Percentiles rank a stretch among this genome's conserved stretches.
Evolutionary conservation across 1,284 basidiomycete genomes (phyloP).

Genomic region (Takashimella koratensis): DNA sequence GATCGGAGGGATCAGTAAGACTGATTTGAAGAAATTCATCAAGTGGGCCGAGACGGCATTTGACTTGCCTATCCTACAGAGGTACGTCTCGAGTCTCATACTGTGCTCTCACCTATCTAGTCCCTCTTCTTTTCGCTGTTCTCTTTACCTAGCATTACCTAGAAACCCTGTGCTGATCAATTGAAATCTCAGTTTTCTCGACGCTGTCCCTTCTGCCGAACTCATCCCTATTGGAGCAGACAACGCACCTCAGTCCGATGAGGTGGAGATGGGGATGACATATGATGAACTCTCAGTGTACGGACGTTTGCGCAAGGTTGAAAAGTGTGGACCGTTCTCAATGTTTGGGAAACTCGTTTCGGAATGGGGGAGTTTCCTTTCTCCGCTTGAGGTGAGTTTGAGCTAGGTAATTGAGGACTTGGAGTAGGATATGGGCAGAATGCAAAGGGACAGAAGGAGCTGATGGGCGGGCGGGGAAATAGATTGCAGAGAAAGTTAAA

Average conservation of each 20-base stretch:
- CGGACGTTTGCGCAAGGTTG: conserved; percentile 88
- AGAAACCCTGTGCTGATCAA: no score
- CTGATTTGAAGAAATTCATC: conserved; percentile 94
- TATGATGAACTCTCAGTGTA: conserved; percentile 95
- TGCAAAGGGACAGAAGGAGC: no score
- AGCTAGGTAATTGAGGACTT: conserved; percentile 5
- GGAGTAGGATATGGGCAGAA: no score
- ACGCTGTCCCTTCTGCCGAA: conserved; percentile 91
- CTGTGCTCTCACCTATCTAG: not conserved
- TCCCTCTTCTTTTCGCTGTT: not conserved
- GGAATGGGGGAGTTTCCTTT: conserved; percentile 76
- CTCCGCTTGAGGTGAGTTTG: conserved; percentile 65
- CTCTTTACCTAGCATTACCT: conserved; percentile 1
- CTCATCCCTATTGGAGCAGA: conserved; percentile 86
- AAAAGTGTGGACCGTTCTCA: conserved; percentile 95
- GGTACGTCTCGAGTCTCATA: conserved; percentile 52
- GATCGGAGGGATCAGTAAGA: conserved; percentile 96
- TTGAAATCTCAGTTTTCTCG: conserved; percentile 80
- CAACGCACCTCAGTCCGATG: conserved; percentile 90
- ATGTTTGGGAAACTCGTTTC: conserved; percentile 92
- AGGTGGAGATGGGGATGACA: conserved; percentile 99
- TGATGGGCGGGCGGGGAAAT: no score
- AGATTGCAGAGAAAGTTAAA: conserved; percentile 98
- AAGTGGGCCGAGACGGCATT: conserved; percentile 74
- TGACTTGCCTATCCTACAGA: conserved; percentile 74